Evolutionary conservation across 1,139 yeast genomes (phyloP).

Genomic region (Hyphopichia khmerensis): DNA sequence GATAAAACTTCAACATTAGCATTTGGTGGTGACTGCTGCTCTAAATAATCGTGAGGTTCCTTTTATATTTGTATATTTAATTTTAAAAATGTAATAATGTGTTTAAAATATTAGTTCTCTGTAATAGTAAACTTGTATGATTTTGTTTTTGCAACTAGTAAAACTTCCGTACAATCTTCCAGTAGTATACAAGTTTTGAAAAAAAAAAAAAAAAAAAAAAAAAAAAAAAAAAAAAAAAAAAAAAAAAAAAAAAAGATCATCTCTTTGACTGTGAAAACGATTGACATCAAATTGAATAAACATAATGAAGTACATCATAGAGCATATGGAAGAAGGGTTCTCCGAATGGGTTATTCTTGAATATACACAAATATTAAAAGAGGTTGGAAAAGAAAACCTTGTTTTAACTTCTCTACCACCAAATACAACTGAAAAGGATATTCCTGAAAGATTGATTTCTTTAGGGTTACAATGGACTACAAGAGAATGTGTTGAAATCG

Average conservation of each 20-base stretch:
- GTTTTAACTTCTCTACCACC: conserved; percentile 75
- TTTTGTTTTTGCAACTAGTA: too few relatives aligned
- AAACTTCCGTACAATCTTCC: too few relatives aligned
- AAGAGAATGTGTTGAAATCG: conserved; percentile 58
- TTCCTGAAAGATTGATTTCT: conserved; percentile 59
- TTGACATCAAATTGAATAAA: not conserved
- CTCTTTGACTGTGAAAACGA: not conserved
- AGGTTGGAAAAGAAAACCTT: conserved; percentile 76
- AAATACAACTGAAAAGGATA: conserved; percentile 57
- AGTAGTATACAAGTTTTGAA: too few relatives aligned
- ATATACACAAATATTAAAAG: conserved; percentile 76
- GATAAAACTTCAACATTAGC: conserved; percentile 46
- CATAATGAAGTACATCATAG: conserved; percentile 85
- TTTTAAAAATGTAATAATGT: not conserved
- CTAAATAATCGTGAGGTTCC: not conserved
- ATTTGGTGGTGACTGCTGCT: conserved; percentile 25
- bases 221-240: too few relatives aligned
- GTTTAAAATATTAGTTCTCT: too few relatives aligned
- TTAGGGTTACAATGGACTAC: conserved; percentile 83
- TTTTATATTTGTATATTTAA: not conserved
- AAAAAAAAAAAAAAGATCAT: not conserved
- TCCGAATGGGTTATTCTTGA: conserved; percentile 94
- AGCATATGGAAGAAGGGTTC: conserved; percentile 97
- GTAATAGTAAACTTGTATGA: too few relatives aligned
- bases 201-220: too few relatives aligned